Conservation (phyloP, 2,329 filamentous ascomycete genomes). For the Cryphonectria radicalis region DNA sequence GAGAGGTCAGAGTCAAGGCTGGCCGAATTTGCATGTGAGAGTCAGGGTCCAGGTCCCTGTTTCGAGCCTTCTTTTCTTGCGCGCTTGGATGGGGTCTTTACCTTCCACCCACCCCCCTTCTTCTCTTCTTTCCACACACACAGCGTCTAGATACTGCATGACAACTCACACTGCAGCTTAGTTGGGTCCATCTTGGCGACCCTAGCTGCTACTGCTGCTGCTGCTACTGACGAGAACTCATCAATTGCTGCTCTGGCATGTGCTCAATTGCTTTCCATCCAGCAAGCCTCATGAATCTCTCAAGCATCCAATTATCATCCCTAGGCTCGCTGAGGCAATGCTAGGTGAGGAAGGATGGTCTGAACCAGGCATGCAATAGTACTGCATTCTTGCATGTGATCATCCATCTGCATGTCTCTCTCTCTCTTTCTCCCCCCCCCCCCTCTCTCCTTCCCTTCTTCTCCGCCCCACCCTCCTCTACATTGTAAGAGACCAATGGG, state of each 20-base stretch:
- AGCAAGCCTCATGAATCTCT: background rate
- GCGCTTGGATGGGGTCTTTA: background rate
- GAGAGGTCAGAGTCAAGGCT: background rate
- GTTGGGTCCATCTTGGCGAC: background rate
- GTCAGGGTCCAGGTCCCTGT: background rate
- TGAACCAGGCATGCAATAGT: background rate
- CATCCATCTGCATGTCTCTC: background rate
- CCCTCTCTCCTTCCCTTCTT: background rate
- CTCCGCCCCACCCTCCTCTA: background rate
- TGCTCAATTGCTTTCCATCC: background rate
- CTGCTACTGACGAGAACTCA: background rate
- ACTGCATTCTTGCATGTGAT: background rate
- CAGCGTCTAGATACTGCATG: background rate
- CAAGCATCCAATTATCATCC: background rate
- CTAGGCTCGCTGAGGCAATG: background rate
- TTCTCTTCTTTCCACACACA: background rate
- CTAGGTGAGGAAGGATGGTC: too few relatives aligned
- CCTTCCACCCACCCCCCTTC: too few relatives aligned
- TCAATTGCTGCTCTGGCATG: background rate
- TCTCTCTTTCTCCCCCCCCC: background rate
- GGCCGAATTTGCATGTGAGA: constrained; percentile 12
- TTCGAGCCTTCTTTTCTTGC: background rate
- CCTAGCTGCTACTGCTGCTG: too few relatives aligned
- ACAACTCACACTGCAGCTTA: background rate
- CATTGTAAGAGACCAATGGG: background rate